Evolutionary conservation across 192 early-diverging fungal genomes (phyloP).

Genomic region (Entomortierella parvispora): DNA sequence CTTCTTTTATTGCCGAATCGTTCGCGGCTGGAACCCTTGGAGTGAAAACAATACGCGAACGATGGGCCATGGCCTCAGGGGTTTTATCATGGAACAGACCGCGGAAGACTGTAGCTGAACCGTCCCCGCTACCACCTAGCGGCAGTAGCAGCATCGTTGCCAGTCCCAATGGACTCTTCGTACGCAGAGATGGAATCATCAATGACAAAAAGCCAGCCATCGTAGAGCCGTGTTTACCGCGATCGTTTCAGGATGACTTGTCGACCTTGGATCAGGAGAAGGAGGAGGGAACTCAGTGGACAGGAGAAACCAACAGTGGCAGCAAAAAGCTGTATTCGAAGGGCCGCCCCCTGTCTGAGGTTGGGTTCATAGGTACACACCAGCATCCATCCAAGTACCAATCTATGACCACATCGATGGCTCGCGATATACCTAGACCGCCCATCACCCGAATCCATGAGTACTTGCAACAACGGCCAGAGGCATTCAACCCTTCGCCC

Average conservation of each 20-base stretch:
- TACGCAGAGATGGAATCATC: slow-evolving; percentile 31
- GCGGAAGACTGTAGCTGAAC: slow-evolving; percentile 2
- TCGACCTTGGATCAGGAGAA: slow-evolving; percentile 1
- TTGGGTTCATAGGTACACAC: slow-evolving; percentile 7
- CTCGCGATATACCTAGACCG: slow-evolving; percentile 37
- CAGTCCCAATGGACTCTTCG: slow-evolving; percentile 42
- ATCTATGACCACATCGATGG: slow-evolving; percentile 18
- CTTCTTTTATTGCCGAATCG: slow-evolving; percentile 41
- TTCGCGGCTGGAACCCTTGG: slow-evolving; percentile 38
- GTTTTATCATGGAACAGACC: slow-evolving; percentile 36
- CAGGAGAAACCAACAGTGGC: slow-evolving; percentile 5
- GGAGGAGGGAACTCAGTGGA: neutral
- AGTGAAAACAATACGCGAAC: slow-evolving; percentile 40
- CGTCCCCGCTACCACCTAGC: neutral
- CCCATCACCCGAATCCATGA: slow-evolving; percentile 43
- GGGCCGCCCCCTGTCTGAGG: slow-evolving; percentile 38
- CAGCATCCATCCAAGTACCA: slow-evolving; percentile 17
- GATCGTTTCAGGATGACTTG: slow-evolving; percentile 8
- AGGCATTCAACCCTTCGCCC: slow-evolving; percentile 42
- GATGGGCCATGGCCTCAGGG: slow-evolving; percentile 44
- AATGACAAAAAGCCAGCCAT: slow-evolving; percentile 46
- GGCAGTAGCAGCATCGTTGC: slow-evolving; percentile 25
- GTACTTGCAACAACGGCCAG: slow-evolving; percentile 26
- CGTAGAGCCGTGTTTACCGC: slow-evolving; percentile 33
- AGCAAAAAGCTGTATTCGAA: neutral